Percentiles rank a stretch among this genome's conserved stretches.
Evolutionary conservation across 2,329 filamentous ascomycete species (phyloP).

Genomic region (Mariannaea sp.): DNA sequence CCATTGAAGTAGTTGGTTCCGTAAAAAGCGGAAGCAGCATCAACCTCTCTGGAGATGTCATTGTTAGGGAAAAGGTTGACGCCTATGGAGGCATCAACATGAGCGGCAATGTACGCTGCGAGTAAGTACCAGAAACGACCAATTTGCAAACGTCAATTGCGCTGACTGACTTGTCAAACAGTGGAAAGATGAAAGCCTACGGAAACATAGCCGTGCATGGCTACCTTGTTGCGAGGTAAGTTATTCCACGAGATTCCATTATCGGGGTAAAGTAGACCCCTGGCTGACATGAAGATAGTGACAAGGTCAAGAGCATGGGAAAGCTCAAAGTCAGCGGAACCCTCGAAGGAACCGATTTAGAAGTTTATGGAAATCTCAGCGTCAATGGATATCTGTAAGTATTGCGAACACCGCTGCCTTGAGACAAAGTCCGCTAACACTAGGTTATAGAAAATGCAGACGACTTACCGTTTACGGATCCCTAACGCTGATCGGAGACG

Average conservation of each 20-base stretch:
- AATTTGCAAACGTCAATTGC: fast-evolving
- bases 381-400: conserved; percentile 51
- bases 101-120: conserved; percentile 49
- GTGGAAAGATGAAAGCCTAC: conserved; percentile 52
- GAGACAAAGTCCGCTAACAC: conserved; percentile 11
- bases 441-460: conserved; percentile 45
- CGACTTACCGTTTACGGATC: conserved; percentile 52
- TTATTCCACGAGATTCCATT: not conserved
- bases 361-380: conserved; percentile 53
- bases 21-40: conserved; percentile 53
- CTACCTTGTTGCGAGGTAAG: conserved; percentile 46
- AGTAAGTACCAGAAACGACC: conserved; percentile 39
- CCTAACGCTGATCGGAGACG: conserved; percentile 51
- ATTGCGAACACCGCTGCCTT: not conserved
- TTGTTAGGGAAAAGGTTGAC: conserved; percentile 51
- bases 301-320: conserved; percentile 53
- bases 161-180: conserved; percentile 32
- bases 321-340: conserved; percentile 51
- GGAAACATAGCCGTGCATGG: conserved; percentile 52
- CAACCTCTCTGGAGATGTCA: conserved; percentile 50
- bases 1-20: conserved; percentile 53
- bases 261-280: conserved; percentile 1
- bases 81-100: conserved; percentile 52
- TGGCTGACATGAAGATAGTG: conserved; percentile 37
- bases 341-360: conserved; percentile 49